These are phyloP conservation scores for Cytospora mali DNA, from an alignment of 2,329 filamentous ascomycete species.

Conservation along the genomic window DNA sequence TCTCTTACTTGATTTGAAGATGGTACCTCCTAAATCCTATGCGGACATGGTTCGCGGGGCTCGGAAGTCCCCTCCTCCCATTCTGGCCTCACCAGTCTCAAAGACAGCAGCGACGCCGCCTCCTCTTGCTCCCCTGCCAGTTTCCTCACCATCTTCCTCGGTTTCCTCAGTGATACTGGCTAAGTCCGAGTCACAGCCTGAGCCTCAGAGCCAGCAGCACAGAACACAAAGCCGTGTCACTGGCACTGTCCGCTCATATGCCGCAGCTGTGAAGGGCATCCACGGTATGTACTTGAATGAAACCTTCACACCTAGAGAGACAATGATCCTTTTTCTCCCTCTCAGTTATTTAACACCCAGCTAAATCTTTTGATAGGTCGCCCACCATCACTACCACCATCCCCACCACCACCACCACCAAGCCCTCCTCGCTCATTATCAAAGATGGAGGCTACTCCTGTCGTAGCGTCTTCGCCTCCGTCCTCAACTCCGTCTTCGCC, in stretches of 20 bases:
- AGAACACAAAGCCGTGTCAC: background rate
- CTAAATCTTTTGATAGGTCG: background rate
- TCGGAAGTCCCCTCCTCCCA: background rate
- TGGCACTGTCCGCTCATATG: conserved; percentile 4
- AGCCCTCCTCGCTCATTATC: background rate
- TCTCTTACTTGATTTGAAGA: background rate
- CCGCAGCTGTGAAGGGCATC: conserved; percentile 12
- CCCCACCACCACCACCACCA: background rate
- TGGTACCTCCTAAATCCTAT: conserved; percentile 6
- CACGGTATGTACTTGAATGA: background rate
- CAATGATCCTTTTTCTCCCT: background rate
- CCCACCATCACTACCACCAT: background rate
- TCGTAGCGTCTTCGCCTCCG: background rate
- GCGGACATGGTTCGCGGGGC: conserved; percentile 7
- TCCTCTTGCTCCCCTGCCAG: background rate
- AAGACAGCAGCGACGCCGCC: background rate
- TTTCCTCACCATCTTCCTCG: conserved; percentile 2
- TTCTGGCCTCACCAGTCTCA: background rate
- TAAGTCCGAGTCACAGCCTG: background rate
- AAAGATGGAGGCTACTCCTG: background rate
- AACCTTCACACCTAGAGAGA: background rate
- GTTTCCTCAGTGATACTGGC: background rate
- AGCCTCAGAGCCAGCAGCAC: background rate
- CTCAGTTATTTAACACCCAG: background rate
- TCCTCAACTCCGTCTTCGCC: background rate